These are phyloP conservation scores for Barnettozyma wickerhamii DNA, from an alignment of 805 yeast species.

Conservation along the genomic window DNA sequence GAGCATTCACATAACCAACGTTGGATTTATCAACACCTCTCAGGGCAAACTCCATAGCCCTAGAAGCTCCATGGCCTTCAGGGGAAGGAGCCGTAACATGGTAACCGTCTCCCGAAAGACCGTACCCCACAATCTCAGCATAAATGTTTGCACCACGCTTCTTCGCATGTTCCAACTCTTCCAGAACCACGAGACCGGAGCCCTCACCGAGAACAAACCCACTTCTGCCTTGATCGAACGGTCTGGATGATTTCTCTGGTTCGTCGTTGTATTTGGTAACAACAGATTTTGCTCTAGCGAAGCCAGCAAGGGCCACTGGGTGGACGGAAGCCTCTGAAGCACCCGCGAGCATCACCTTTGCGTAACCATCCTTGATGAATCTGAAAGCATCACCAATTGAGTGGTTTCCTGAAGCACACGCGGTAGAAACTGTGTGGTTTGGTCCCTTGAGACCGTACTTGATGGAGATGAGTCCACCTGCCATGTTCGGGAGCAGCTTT, in stretches of 20 bases:
- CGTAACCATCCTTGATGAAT: conserved; percentile 73
- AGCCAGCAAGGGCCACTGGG: conserved; percentile 85
- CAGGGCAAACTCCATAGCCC: conserved; percentile 80
- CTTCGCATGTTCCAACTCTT: conserved; percentile 71
- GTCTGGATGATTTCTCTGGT: conserved; percentile 72
- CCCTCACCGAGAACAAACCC: conserved; percentile 98
- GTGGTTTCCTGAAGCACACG: conserved; percentile 96
- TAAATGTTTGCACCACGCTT: conserved; percentile 61
- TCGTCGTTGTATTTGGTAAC: conserved; percentile 56
- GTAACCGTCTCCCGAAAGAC: conserved; percentile 84
- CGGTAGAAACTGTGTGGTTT: conserved; percentile 83
- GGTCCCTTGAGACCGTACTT: conserved; percentile 77
- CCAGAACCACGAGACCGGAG: conserved; percentile 74
- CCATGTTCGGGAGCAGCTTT: conserved; percentile 82
- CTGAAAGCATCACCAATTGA: conserved; percentile 90
- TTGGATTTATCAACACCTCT: conserved; percentile 39
- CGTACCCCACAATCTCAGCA: conserved; percentile 85
- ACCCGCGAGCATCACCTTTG: conserved; percentile 90
- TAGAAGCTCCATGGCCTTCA: conserved; percentile 77
- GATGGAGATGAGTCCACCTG: conserved; percentile 87
- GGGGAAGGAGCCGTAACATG: conserved; percentile 91
- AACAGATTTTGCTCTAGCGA: conserved; percentile 83
- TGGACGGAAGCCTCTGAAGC: conserved; percentile 86
- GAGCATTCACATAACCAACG: conserved; percentile 86
- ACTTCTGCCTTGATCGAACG: conserved; percentile 71